Base-by-base conservation (phyloP, 2,329 filamentous ascomycete genomes). In the Venturia asperata region DNA sequence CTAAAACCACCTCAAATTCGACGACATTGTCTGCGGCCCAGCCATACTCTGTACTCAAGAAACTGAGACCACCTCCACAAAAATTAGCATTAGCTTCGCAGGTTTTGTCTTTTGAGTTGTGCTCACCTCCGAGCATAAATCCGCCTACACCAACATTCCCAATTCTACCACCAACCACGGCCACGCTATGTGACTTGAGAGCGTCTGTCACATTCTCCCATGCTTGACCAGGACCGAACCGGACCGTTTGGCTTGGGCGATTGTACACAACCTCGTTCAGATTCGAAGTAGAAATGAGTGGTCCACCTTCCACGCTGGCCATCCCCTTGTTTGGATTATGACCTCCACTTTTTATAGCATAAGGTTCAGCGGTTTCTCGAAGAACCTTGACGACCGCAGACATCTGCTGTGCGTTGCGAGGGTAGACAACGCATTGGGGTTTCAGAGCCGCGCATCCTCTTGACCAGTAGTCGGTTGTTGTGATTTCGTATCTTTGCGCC, bases 41-140 rank as follows among this genome's bases (percentile, higher is more conserved):
- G 27, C 80, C 80, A 67, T 82, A 80, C 67, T 82, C 75, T 10
- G 78, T 76, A 34, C 79, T 79, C 71, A 84, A 74, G 68, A 82
- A 84, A 62, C 81, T 83, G 67, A 68, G 61, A 7, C 67, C 67
- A 37, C 67, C 67, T 68, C 27, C n/a, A 21, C 21, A 63, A 1
- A 37, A n/a, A 11, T 58, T 37, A 37, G 65, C 27, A 43, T 56
- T 42, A 68, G 67, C 64, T 68, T 41, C 15, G 10, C 39, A 41
- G 39, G 15, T 15, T 41, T 41, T 66, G 67, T 70, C 66, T 24
- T 66, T 65, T 45, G 67, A 68, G n/a, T 34, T 69, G 63, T 70
- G n/a, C 58, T 52, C 42, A 66, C 64, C 64, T 30, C 64, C 64
- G 4, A 64, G 43, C 24, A 63, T 21, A 21, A n/a, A 42, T n/a